Percentiles rank a stretch among this genome's conserved stretches.
Conservation (phyloP, 192 early-diverging fungal species). For the Coemansia sp. region DNA sequence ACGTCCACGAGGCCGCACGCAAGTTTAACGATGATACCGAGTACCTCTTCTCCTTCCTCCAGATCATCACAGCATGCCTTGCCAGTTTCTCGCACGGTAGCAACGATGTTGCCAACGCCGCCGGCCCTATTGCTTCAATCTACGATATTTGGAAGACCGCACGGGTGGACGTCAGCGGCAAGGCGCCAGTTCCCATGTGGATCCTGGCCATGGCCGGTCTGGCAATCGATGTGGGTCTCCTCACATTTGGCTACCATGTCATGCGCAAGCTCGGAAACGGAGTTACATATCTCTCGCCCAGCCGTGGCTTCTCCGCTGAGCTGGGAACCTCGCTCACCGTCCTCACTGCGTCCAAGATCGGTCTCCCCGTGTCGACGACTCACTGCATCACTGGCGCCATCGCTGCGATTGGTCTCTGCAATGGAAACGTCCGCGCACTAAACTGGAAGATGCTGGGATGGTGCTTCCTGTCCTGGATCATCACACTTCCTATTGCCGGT, state of each 20-base stretch:
- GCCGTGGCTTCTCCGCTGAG: slow-evolving; percentile 79
- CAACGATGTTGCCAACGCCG: slow-evolving; percentile 87
- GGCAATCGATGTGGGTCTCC: slow-evolving; percentile 75
- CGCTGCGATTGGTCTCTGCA: slow-evolving; percentile 72
- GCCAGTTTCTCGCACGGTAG: slow-evolving; percentile 85
- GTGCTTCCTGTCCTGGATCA: slow-evolving; percentile 70
- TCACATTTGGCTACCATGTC: slow-evolving; percentile 74
- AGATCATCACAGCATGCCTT: slow-evolving; percentile 77
- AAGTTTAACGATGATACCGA: slow-evolving; percentile 75
- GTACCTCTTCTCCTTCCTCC: slow-evolving; percentile 80
- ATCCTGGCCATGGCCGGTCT: slow-evolving; percentile 71
- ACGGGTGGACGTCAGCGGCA: slow-evolving; percentile 53
- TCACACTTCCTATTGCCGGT: slow-evolving; percentile 75
- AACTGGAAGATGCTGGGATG: slow-evolving; percentile 77
- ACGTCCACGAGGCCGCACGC: slow-evolving; percentile 65
- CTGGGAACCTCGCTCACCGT: slow-evolving; percentile 76
- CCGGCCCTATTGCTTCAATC: slow-evolving; percentile 77
- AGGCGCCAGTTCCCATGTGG: slow-evolving; percentile 72
- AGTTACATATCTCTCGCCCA: slow-evolving; percentile 79
- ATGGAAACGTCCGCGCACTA: slow-evolving; percentile 63
- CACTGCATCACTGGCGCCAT: slow-evolving; percentile 84
- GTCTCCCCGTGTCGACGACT: slow-evolving; percentile 80
- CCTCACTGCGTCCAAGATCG: slow-evolving; percentile 76
- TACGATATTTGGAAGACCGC: slow-evolving; percentile 68
- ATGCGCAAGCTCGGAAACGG: slow-evolving; percentile 84